phyloP scores from a whole-genome alignment of 768 basidiomycete genomes.

The Cantharellus cinnabarinus region DNA sequence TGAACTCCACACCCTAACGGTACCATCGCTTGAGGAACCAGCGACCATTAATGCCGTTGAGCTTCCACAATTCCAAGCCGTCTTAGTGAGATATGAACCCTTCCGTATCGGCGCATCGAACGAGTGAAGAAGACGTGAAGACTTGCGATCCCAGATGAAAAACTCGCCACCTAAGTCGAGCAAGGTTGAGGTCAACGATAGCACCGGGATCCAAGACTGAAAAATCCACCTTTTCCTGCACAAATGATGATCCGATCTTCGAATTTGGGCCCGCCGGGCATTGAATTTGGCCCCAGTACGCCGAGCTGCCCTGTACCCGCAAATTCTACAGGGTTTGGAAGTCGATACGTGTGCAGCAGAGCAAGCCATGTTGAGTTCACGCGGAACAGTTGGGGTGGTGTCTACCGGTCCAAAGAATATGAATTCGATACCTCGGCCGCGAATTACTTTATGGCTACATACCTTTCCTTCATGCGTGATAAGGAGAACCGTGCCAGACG shows the following conservation, averaged over 20 bases:
- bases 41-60: conserved; percentile 36
- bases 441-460: too few relatives aligned
- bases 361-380: conserved; percentile 25
- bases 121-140: conserved; percentile 42
- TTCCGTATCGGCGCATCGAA: conserved; percentile 35
- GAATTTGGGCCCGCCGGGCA: conserved; percentile 22
- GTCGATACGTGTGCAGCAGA: conserved; percentile 52
- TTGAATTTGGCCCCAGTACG: background rate
- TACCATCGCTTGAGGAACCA: conserved; percentile 59
- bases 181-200: background rate
- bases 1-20: conserved; percentile 43
- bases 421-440: too few relatives aligned
- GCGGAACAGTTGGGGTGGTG: conserved; percentile 63
- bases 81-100: conserved; percentile 48
- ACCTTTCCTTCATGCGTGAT: conserved; percentile 21
- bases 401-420: background rate
- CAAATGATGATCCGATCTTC: conserved; percentile 63
- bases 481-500: conserved; percentile 39
- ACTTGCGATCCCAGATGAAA: conserved; percentile 72
- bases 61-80: conserved; percentile 56
- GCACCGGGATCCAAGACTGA: background rate
- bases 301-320: conserved; percentile 65
- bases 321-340: conserved; percentile 49
- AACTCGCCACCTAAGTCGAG: conserved; percentile 39
- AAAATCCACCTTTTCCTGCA: conserved; percentile 34